Conservation (phyloP, 306 rosid genomes). For the Luffa acutangula region DNA sequence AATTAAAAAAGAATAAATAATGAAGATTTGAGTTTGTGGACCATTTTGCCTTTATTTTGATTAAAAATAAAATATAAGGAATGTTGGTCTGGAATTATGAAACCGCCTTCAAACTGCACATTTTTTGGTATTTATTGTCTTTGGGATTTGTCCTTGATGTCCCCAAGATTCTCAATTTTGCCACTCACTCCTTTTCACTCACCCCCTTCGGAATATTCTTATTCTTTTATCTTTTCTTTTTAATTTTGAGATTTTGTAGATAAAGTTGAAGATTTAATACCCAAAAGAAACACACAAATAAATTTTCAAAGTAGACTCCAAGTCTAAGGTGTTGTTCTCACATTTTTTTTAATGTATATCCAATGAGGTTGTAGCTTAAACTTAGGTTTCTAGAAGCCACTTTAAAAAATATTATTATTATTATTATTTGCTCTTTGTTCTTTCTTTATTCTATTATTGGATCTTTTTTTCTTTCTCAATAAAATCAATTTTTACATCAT, state of each 20-base stretch:
- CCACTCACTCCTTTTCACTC: neutral
- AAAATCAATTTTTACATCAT: too few species aligned
- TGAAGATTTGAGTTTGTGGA: neutral
- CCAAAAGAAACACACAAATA: neutral
- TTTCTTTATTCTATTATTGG: too few species aligned
- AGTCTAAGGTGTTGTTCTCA: neutral
- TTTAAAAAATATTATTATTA: too few species aligned
- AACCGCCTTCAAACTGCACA: conserved; percentile 11
- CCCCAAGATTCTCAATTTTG: conserved; percentile 1
- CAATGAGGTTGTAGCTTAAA: neutral
- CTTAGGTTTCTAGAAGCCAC: too few species aligned
- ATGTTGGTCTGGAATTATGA: conserved; percentile 15
- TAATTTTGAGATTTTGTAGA: neutral
- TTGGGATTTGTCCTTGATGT: neutral
- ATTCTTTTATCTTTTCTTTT: neutral
- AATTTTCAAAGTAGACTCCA: neutral
- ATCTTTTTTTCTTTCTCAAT: too few species aligned
- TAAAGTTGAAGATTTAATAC: neutral
- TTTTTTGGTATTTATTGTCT: conserved; percentile 2
- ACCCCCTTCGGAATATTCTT: neutral
- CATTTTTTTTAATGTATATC: neutral
- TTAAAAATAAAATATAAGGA: neutral
- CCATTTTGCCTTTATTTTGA: neutral
- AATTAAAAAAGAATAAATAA: neutral
- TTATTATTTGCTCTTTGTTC: too few species aligned